Conservation (phyloP, 1,139 yeast species). For the Yamadazyma pseudoaaseri region DNA sequence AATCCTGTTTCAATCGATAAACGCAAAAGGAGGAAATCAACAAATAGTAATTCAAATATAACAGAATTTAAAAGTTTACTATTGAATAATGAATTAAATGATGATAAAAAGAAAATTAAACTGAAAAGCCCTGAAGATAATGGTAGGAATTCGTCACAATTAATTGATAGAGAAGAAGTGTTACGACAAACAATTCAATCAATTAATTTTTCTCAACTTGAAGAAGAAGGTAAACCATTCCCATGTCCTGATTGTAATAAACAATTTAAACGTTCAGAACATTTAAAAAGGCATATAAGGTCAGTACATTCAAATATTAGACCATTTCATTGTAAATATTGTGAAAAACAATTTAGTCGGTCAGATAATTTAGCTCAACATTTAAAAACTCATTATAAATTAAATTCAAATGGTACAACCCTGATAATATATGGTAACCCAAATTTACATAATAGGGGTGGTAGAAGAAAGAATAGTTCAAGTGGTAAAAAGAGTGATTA, state of each 20-base stretch:
- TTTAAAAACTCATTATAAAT: conserved; percentile 46
- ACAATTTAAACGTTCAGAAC: conserved; percentile 49
- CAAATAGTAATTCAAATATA: conserved; percentile 6
- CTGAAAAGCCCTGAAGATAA: conserved; percentile 1
- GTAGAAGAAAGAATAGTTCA: conserved; percentile 20
- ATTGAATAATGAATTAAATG: conserved; percentile 6
- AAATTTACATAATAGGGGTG: conserved; percentile 22
- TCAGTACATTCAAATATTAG: conserved; percentile 49
- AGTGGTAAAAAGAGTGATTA: conserved; percentile 2
- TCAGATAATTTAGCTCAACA: conserved; percentile 76
- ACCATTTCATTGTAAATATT: conserved; percentile 49
- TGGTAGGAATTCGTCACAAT: conserved; percentile 3
- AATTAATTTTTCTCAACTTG: conserved; percentile 7
- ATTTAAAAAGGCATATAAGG: conserved; percentile 47
- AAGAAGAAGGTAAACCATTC: conserved; percentile 35
- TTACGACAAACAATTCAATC: conserved; percentile 5
- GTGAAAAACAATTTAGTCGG: conserved; percentile 52
- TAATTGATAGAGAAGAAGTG: conserved; percentile 5
- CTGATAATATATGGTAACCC: conserved; percentile 41
- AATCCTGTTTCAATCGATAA: conserved; percentile 8
- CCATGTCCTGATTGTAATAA: conserved; percentile 48
- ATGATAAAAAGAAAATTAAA: conserved; percentile 2
- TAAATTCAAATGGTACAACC: conserved; percentile 36
- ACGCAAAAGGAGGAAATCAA: conserved; percentile 15
- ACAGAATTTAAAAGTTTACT: conserved; percentile 7